Evolutionary conservation across 2,329 filamentous ascomycete genomes (phyloP).

Genomic region (Talaromyces islandicus): DNA sequence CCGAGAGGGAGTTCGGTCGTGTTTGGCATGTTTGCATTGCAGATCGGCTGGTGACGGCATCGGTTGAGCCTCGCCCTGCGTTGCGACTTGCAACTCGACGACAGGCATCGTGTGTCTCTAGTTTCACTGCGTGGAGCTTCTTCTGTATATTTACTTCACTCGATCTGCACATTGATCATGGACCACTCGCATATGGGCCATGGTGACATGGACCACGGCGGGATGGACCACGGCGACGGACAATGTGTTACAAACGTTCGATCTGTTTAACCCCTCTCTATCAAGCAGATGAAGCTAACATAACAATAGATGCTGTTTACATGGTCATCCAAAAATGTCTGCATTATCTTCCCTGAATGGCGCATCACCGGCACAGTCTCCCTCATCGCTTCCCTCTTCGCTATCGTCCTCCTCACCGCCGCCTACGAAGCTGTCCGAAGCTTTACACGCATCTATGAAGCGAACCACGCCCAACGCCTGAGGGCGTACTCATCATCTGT

Average conservation of each 20-base stretch:
- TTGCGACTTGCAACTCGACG: not conserved
- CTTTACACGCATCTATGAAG: slow-evolving; percentile 70
- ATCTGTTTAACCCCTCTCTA: slow-evolving; percentile 5
- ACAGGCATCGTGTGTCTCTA: not conserved
- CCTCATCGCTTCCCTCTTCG: slow-evolving; percentile 75
- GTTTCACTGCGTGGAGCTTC: not conserved
- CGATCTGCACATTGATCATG: slow-evolving; percentile 13
- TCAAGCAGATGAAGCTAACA: not conserved
- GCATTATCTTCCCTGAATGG: slow-evolving; percentile 93
- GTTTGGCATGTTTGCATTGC: not conserved
- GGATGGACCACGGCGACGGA: slow-evolving; percentile 35
- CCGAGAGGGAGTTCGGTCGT: not conserved
- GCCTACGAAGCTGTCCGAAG: slow-evolving; percentile 88
- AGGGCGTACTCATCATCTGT: slow-evolving; percentile 37
- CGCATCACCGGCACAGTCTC: slow-evolving; percentile 68
- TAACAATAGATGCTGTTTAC: slow-evolving; percentile 85
- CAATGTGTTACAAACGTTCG: slow-evolving; percentile 90
- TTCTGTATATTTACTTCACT: not conserved
- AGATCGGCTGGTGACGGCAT: not conserved
- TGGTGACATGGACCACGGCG: slow-evolving; percentile 50
- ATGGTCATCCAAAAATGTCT: slow-evolving; percentile 88
- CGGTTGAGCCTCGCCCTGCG: not conserved
- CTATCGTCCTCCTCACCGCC: slow-evolving; percentile 75
- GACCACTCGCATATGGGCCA: slow-evolving; percentile 41
- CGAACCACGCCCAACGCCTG: slow-evolving; percentile 43